These are phyloP conservation scores for Penicillium alfredii DNA, from an alignment of 495 filamentous ascomycete genomes.

Conservation along the genomic window DNA sequence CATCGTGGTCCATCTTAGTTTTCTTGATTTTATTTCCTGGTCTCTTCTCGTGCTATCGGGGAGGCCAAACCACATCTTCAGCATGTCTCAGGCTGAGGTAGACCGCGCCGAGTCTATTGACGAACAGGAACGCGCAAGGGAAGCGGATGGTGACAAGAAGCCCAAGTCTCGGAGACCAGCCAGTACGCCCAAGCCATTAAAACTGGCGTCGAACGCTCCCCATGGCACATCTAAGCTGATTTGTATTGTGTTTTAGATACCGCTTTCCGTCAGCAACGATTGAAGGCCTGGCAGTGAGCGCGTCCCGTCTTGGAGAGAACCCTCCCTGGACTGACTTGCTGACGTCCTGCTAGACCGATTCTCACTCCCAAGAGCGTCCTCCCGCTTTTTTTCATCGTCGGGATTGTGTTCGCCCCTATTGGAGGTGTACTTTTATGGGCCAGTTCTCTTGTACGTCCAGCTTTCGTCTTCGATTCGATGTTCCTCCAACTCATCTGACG, in stretches of 20 bases:
- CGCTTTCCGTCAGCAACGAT: constrained; percentile 82
- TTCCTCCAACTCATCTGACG: constrained; percentile 11
- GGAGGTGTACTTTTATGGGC: constrained; percentile 81
- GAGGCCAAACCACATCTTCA: constrained; percentile 8
- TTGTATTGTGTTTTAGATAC: constrained; percentile 68
- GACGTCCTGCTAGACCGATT: constrained; percentile 58
- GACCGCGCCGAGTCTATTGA: constrained; percentile 44
- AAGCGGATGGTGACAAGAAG: constrained; percentile 59
- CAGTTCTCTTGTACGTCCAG: constrained; percentile 56
- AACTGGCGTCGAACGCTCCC: no score
- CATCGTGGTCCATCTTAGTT: no score
- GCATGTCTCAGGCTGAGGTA: constrained; percentile 45
- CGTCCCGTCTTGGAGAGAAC: constrained; percentile 1
- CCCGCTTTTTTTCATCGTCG: constrained; percentile 80
- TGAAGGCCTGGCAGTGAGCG: constrained; percentile 91
- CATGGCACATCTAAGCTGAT: constrained; percentile 5
- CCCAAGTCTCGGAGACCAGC: constrained; percentile 79
- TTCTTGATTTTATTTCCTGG: no score
- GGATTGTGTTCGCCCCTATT: constrained; percentile 81
- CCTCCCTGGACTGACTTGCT: constrained; percentile 1
- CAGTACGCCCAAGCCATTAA: constrained; percentile 65
- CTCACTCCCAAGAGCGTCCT: constrained; percentile 89
- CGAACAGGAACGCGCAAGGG: constrained; percentile 39
- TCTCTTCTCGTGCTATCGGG: no score
- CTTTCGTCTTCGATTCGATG: neutral